Base-by-base conservation (phyloP, 2,329 filamentous ascomycete genomes). In the Xenoacremonium recifei region DNA sequence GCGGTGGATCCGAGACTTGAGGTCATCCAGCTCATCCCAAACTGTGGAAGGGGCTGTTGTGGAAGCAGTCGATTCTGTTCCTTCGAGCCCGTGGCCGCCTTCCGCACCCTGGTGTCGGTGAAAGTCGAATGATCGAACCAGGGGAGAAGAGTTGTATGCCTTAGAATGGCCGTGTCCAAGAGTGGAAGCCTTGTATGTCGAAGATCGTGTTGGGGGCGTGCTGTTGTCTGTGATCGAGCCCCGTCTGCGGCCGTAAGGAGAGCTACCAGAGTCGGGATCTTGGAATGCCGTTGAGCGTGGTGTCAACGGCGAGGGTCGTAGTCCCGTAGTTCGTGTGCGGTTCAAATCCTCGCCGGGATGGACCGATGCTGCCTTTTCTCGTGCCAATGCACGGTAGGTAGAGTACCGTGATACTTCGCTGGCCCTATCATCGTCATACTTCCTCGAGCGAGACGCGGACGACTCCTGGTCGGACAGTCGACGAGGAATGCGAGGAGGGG, bases 1-100 rank as follows among this genome's bases (percentile, higher is more conserved):
- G 46, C 89, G 87, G 54, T 89, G 84, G 55, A 99, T 96, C 21
- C 93, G 82, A 30, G 89, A 93, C 64, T 97, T 97, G 35, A 99
- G 71, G 51, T 97, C 93, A 55, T 97, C 93, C 20, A 99, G 70
- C 65, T 99, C 93, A 61, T 97, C 93, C 93, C 93, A 99, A 3
- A 99, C 89, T 0, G 90, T 96, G 2, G 90, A 95, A 11, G 91
- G 89, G 2, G 89, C 89, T 2, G 85, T 90, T 1, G 89, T 93
- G 0, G 93, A 97, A 23, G 87, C 77, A 0, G 87, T 92, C 1
- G 93, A 97, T 56, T 93, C 89, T 0, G 89, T 90, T 7, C 84
- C 85, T 57, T 91, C 84, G 20, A 71, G 54, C 15, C 64, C 68
- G 44, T 77, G 69, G 31, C 62, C 50, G 9, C 49, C 42, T 23